Percentiles rank a stretch among this genome's conserved stretches.
Conservation (phyloP, 140 eudicot species). For the Flaveria floridana region DNA sequence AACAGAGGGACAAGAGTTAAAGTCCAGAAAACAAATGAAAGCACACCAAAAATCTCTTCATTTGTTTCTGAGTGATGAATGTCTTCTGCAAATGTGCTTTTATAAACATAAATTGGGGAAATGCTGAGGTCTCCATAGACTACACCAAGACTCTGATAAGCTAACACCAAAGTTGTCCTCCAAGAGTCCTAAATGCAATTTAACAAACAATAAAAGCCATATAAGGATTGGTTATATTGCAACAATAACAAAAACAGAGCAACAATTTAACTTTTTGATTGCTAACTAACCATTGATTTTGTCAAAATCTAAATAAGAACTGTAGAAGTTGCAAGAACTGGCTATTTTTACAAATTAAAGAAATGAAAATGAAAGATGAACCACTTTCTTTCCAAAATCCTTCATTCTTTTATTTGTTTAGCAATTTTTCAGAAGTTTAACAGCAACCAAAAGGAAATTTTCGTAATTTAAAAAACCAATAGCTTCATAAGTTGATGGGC, state of each 20-base stretch:
- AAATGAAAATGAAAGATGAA: neutral
- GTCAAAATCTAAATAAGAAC: conserved; percentile 4
- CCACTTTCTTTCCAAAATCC: neutral
- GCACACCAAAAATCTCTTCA: conserved; percentile 55
- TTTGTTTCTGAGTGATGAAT: conserved; percentile 41
- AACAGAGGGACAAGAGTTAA: conserved; percentile 44
- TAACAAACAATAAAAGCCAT: neutral
- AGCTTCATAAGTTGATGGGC: conserved; percentile 6
- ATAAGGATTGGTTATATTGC: neutral
- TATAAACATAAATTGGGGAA: conserved; percentile 57
- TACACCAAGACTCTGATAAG: conserved; percentile 66
- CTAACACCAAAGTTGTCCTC: conserved; percentile 48
- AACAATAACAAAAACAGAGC: neutral
- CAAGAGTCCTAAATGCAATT: conserved; percentile 36
- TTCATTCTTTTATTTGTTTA: neutral
- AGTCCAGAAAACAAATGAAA: conserved; percentile 64
- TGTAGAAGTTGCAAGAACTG: neutral
- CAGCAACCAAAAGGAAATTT: conserved; percentile 15
- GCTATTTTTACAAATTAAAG: neutral
- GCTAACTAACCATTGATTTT: conserved; percentile 12
- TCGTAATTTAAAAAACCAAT: neutral
- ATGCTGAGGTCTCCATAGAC: conserved; percentile 71
- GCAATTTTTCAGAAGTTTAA: neutral
- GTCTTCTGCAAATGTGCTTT: conserved; percentile 83
- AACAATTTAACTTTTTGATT: neutral